Evolutionary conservation across 140 eudicot species (phyloP).

Genomic region (Cichorium intybus): DNA sequence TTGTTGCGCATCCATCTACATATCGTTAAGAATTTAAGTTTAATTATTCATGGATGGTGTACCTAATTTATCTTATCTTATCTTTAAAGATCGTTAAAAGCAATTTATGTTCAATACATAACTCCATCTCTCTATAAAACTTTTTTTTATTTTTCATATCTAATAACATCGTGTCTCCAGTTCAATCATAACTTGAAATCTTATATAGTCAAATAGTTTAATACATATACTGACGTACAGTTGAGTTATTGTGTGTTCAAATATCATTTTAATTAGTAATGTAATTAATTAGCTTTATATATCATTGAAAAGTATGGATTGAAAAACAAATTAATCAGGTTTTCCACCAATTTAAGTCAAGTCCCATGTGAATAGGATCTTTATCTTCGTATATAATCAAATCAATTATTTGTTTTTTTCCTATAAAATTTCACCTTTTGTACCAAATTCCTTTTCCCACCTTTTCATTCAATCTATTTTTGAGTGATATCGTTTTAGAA

Average conservation of each 20-base stretch:
- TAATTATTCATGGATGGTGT: constrained; percentile 24
- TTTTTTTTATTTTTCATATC: background rate
- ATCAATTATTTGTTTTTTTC: constrained; percentile 30
- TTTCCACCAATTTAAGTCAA: constrained; percentile 26
- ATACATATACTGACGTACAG: background rate
- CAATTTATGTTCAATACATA: constrained; percentile 1
- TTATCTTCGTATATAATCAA: constrained; percentile 37
- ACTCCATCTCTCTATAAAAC: constrained; percentile 1
- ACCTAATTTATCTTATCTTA: constrained; percentile 28
- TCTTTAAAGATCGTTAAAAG: constrained; percentile 10
- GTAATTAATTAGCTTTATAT: background rate
- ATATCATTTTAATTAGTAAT: background rate
- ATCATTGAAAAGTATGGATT: constrained; percentile 11
- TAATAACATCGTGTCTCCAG: background rate
- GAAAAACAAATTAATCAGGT: constrained; percentile 14
- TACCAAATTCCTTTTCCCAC: constrained; percentile 22
- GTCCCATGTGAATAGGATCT: constrained; percentile 38
- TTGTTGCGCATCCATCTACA: constrained; percentile 16
- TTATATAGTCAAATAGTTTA: background rate
- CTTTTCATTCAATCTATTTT: constrained; percentile 10
- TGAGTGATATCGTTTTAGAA: constrained; percentile 7
- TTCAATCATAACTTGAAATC: constrained; percentile 11
- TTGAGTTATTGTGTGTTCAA: background rate
- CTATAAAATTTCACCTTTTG: constrained; percentile 20
- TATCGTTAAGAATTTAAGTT: constrained; percentile 4